Conservation (phyloP, 352 stramenopile genomes). For the Phytopythium vexans region DNA sequence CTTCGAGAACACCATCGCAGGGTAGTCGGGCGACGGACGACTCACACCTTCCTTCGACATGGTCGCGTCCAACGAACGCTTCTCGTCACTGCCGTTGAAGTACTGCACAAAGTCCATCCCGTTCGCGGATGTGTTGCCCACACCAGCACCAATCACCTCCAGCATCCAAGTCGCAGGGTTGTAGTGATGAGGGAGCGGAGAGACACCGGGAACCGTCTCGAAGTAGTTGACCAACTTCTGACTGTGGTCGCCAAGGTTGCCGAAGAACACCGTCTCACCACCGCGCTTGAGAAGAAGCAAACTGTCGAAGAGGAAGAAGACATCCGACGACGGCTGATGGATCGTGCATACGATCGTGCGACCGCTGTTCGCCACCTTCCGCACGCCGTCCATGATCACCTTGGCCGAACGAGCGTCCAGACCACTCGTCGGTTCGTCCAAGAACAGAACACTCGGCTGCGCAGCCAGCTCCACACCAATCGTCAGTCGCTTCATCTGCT, state of each 20-base stretch:
- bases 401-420: conserved; percentile 74
- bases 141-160: conserved; percentile 40
- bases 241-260: conserved; percentile 14
- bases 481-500: conserved; percentile 38
- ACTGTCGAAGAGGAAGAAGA: conserved; percentile 69
- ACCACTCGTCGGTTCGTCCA: conserved; percentile 67
- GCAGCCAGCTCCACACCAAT: conserved; percentile 61
- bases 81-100: conserved; percentile 17
- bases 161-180: too few relatives aligned
- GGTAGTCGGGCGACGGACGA: conserved; percentile 9
- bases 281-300: conserved; percentile 83
- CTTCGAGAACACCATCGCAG: conserved; percentile 22
- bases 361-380: too few relatives aligned
- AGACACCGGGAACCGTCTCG: conserved; percentile 10
- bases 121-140: conserved; percentile 9
- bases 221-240: conserved; percentile 23
- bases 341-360: too few relatives aligned
- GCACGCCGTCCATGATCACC: too few relatives aligned
- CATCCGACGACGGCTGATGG: too few relatives aligned
- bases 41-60: conserved; percentile 23
- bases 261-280: conserved; percentile 34
- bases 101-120: conserved; percentile 11
- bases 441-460: conserved; percentile 72
- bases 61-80: conserved; percentile 8
- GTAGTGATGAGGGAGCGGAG: conserved; percentile 10